Base-by-base conservation (phyloP, 164 flowering plant genomes). In the Umbellularia californica region DNA sequence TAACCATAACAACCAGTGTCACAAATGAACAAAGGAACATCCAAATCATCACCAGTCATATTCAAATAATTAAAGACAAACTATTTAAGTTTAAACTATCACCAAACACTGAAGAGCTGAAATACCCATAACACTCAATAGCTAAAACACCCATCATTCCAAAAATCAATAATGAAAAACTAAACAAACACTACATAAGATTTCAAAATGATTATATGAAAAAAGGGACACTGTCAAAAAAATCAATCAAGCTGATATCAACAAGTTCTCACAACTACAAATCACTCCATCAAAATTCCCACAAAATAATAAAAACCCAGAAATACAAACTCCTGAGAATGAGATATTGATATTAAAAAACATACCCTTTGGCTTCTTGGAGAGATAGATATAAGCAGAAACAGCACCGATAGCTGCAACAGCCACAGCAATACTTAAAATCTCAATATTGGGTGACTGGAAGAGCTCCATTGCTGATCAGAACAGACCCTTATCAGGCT, bases 381-480 rank as follows among this genome's bases (percentile, higher is more conserved):
- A 77, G 65, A 85, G 80, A 62, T 81, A 79, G 60, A 88, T 71
- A 79, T 75, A 87, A 62, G 81, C 85, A 65, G 89, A 90, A 60
- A 80, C 88, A 75, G 81, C 87, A 33, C 68, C 85, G 80, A 90
- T 74, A 47, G 92, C 97, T 20, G 90, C 80, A 65, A 89, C 33
- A 50, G 92, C 93, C n/a, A 89, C 90, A 9, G 85, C 88, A 5
- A 88, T 80, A 70, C 87, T 89, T n/a, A 88, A 41, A 27, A 89
- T 72, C 82, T 88, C 90, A 27, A 78, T 60, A 72, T 85, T 87
- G 50, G 80, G 68, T 5, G 83, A 68, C 70, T 83, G 81, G 69
- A 88, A 67, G 70, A 87, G 77, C 55, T 84, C 93, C 97, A 92
- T 55, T 50, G 14, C 25, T 22, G 78, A 35, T 25, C 52, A 30